Evolutionary conservation across 495 filamentous ascomycete species (phyloP).

Genomic region (Durotheca rogersii): DNA sequence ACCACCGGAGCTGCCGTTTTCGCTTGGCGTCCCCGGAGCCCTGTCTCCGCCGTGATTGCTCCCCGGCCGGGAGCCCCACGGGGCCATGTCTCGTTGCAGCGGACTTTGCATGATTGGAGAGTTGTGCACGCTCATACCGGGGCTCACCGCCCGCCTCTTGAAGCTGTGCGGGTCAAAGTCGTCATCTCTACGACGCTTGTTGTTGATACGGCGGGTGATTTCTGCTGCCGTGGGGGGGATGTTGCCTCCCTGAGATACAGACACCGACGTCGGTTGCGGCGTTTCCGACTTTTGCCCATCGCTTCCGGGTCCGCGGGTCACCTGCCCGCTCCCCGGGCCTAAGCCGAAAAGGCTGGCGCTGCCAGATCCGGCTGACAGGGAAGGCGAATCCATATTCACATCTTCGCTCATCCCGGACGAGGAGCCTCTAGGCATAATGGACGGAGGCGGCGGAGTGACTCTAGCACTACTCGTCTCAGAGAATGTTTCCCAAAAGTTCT

Average conservation of each 20-base stretch:
- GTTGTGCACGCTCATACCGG: slow-evolving; percentile 83
- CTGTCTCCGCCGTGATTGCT: slow-evolving; percentile 55
- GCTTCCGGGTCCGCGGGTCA: slow-evolving; percentile 13
- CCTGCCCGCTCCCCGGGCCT: slow-evolving; percentile 12
- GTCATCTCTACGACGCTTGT: slow-evolving; percentile 84
- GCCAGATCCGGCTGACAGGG: slow-evolving; percentile 48
- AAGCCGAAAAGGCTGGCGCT: slow-evolving; percentile 19
- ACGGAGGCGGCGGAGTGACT: slow-evolving; percentile 63
- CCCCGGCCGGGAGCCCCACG: slow-evolving; percentile 72
- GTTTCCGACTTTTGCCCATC: slow-evolving; percentile 34
- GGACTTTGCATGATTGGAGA: slow-evolving; percentile 87
- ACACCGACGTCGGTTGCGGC: slow-evolving; percentile 45
- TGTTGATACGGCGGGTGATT: slow-evolving; percentile 64
- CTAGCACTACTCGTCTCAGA: slow-evolving; percentile 56
- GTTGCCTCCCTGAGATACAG: slow-evolving; percentile 36
- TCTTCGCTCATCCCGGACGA: slow-evolving; percentile 72
- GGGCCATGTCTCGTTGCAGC: slow-evolving; percentile 63
- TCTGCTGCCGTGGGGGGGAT: slow-evolving; percentile 59
- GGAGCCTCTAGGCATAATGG: slow-evolving; percentile 54
- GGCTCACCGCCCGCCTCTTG: slow-evolving; percentile 91
- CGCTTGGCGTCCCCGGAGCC: slow-evolving; percentile 42
- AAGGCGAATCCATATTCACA: slow-evolving; percentile 72
- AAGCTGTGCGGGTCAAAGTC: slow-evolving; percentile 87
- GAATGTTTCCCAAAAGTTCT: slow-evolving; percentile 79
- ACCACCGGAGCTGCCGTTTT: slow-evolving; percentile 40